phyloP scores from a whole-genome alignment of 768 basidiomycete species.

The Amanita rubescens region DNA sequence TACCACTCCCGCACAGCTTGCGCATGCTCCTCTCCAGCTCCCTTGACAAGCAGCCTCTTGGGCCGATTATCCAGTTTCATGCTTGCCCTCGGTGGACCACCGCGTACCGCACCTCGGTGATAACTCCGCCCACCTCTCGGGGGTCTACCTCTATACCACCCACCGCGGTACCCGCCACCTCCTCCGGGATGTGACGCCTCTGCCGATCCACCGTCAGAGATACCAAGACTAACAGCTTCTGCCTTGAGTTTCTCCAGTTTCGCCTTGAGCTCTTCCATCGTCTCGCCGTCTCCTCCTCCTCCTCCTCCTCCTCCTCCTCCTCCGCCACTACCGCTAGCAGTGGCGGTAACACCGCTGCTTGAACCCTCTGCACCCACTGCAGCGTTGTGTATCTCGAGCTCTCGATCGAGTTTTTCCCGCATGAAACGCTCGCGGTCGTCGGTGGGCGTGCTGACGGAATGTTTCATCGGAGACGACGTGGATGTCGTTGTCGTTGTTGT shows the following conservation, averaged over 20 bases:
- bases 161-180: slow-evolving; percentile 47
- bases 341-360: too few species aligned
- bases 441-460: slow-evolving; percentile 10
- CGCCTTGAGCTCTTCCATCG: slow-evolving; percentile 64
- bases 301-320: too few species aligned
- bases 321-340: slow-evolving; percentile 26
- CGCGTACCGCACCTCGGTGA: slow-evolving; percentile 57
- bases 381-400: slow-evolving; percentile 64
- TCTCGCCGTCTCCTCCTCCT: slow-evolving; percentile 37
- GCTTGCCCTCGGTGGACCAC: slow-evolving; percentile 52
- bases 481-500: slow-evolving; percentile 19
- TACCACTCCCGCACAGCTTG: slow-evolving; percentile 77
- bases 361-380: too few species aligned
- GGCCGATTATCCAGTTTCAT: slow-evolving; percentile 92
- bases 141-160: slow-evolving; percentile 56
- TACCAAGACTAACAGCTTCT: slow-evolving; percentile 75
- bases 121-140: slow-evolving; percentile 53
- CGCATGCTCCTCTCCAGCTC: slow-evolving; percentile 41
- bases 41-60: slow-evolving; percentile 70
- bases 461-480: slow-evolving; percentile 12
- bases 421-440: slow-evolving; percentile 49
- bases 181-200: slow-evolving; percentile 20
- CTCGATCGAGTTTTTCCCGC: slow-evolving; percentile 69
- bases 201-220: slow-evolving; percentile 26
- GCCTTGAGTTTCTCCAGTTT: slow-evolving; percentile 72